Percentiles rank a stretch among this genome's conserved stretches.
These are phyloP conservation scores for Cicer arietinum DNA, from an alignment of 306 rosid genomes.

Conservation along the genomic window DNA sequence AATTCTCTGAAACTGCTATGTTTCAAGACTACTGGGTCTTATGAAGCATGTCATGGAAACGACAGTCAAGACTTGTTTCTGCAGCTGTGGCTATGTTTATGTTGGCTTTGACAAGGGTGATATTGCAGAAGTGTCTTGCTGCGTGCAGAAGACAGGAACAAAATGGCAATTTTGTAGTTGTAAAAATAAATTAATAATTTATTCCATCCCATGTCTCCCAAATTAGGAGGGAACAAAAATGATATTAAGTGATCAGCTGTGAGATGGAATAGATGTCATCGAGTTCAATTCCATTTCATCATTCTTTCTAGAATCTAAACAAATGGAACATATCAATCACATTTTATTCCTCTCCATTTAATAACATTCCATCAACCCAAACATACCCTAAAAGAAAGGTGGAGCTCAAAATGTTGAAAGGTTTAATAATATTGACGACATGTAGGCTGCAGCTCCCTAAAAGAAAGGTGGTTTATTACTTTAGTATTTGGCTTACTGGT, in stretches of 20 bases:
- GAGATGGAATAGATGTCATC: not conserved
- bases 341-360: not conserved
- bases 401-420: not conserved
- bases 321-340: not conserved
- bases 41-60: too few relatives aligned
- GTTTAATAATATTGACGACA: conserved; percentile 4
- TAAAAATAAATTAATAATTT: too few relatives aligned
- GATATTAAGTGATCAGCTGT: not conserved
- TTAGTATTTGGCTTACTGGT: conserved; percentile 15
- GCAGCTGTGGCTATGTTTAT: too few relatives aligned
- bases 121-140: not conserved
- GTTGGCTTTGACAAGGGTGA: not conserved
- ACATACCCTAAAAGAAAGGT: conserved; percentile 13
- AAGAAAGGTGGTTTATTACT: not conserved
- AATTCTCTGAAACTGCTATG: too few relatives aligned
- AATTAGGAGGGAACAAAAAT: not conserved
- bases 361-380: not conserved
- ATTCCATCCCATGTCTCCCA: too few relatives aligned
- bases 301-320: not conserved
- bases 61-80: too few relatives aligned
- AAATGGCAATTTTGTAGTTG: too few relatives aligned
- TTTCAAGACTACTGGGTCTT: too few relatives aligned
- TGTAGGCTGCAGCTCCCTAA: too few relatives aligned
- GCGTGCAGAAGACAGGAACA: too few relatives aligned
- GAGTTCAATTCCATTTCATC: not conserved